Evolutionary conservation across 208 protist genomes (phyloP).

Genomic region (Porcisia hertigi): DNA sequence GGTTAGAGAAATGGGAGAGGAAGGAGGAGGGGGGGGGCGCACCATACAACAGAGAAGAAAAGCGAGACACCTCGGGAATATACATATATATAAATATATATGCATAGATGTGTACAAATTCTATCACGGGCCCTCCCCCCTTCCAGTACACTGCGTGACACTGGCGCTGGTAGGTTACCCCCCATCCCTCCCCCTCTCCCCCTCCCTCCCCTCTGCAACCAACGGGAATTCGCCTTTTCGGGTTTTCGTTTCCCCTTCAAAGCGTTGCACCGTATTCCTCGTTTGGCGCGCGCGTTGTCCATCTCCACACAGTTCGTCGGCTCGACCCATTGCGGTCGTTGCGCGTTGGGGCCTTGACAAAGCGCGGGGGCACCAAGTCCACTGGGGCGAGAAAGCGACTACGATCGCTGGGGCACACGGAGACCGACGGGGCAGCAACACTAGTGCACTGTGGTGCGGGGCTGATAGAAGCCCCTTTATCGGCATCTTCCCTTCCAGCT

Average conservation of each 20-base stretch:
- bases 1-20: too few relatives aligned
- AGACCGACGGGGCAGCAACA: not conserved
- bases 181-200: not conserved
- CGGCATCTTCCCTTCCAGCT: not conserved
- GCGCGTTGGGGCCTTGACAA: not conserved
- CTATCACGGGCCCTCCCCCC: not conserved
- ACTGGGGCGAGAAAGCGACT: not conserved
- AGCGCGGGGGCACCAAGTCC: not conserved
- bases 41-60: not conserved
- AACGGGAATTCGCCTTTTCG: not conserved
- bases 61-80: not conserved
- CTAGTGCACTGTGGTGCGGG: not conserved
- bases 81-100: too few relatives aligned
- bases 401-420: not conserved
- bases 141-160: not conserved
- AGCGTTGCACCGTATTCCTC: not conserved
- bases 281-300: not conserved
- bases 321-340: not conserved
- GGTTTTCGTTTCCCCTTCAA: not conserved
- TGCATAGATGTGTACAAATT: not conserved
- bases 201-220: not conserved
- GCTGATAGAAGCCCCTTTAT: not conserved
- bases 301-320: conserved; percentile 8
- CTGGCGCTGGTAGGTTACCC: not conserved
- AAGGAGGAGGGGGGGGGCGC: too few relatives aligned